phyloP scores from a whole-genome alignment of 306 rosid genomes.

The Pterocarpus macrocarpus region DNA sequence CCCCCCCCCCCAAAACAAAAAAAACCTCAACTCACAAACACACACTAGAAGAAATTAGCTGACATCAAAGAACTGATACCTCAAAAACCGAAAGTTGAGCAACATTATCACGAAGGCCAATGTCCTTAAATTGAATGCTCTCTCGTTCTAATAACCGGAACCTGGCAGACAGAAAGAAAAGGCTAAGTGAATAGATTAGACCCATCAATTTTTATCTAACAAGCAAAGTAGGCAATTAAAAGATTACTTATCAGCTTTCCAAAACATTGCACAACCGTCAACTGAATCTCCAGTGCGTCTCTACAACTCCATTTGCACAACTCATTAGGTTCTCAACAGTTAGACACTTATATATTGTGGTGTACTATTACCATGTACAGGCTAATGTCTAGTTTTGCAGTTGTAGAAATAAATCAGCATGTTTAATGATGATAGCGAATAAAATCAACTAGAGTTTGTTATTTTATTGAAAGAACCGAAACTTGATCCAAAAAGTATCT shows the following conservation, averaged over 20 bases:
- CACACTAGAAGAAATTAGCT: neutral
- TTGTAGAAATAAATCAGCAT: slow-evolving; percentile 20
- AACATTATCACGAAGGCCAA: slow-evolving; percentile 89
- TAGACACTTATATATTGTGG: slow-evolving; percentile 4
- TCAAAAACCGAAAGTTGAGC: slow-evolving; percentile 86
- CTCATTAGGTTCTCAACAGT: slow-evolving; percentile 46
- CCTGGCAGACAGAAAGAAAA: slow-evolving; percentile 53
- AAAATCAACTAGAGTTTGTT: neutral
- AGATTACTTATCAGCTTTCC: slow-evolving; percentile 83
- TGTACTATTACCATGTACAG: neutral
- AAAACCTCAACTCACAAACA: too few species aligned
- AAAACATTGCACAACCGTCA: slow-evolving; percentile 90
- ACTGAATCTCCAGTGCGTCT: slow-evolving; percentile 83
- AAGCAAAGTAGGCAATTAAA: slow-evolving; percentile 23
- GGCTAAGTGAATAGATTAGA: slow-evolving; percentile 12
- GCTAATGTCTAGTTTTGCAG: slow-evolving; percentile 22
- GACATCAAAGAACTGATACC: slow-evolving; percentile 59
- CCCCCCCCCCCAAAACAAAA: too few species aligned
- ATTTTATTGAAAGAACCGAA: slow-evolving; percentile 4
- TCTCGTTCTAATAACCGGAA: slow-evolving; percentile 70
- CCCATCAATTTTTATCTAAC: slow-evolving; percentile 37
- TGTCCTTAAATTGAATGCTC: slow-evolving; percentile 75
- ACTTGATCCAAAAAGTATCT: slow-evolving; percentile 6
- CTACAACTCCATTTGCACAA: slow-evolving; percentile 56
- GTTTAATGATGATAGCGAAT: slow-evolving; percentile 3